Evolutionary conservation across 129 eudicot genomes (phyloP).

Genomic region (Helianthus annuus): DNA sequence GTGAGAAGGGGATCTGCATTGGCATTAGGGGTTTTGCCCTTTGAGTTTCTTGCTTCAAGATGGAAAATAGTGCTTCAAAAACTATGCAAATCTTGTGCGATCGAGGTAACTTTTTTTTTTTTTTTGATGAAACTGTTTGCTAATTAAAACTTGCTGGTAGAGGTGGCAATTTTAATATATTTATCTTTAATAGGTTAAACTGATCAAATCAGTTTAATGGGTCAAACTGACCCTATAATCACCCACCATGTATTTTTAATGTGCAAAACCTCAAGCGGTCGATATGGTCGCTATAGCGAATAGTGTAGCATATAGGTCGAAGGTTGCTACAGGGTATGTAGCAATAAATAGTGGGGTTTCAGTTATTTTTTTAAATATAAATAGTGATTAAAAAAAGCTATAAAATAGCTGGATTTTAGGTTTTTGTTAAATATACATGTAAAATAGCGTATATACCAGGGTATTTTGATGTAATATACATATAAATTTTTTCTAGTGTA

Average conservation of each 20-base stretch:
- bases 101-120: slow-evolving; percentile 56
- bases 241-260: background rate
- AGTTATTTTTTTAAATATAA: too few relatives aligned
- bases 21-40: slow-evolving; percentile 89
- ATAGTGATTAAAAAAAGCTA: too few relatives aligned
- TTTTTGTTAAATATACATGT: too few relatives aligned
- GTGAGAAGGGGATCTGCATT: slow-evolving; percentile 97
- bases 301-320: too few relatives aligned
- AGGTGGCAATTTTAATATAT: background rate
- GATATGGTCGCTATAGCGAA: too few relatives aligned
- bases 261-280: background rate
- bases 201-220: background rate
- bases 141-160: slow-evolving; percentile 3
- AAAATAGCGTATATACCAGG: too few relatives aligned
- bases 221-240: background rate
- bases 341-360: too few relatives aligned
- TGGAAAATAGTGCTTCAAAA: slow-evolving; percentile 78
- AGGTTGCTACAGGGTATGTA: too few relatives aligned
- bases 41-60: slow-evolving; percentile 57
- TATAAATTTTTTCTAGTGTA: too few relatives aligned
- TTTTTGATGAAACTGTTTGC: background rate
- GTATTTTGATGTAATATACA: too few relatives aligned
- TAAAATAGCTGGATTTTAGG: too few relatives aligned
- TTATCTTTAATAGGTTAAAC: background rate
- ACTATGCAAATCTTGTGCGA: slow-evolving; percentile 72